Percentiles rank a stretch among this genome's conserved stretches.
Conservation (phyloP, 805 yeast genomes). For the Sporopachydermia lactativora region DNA sequence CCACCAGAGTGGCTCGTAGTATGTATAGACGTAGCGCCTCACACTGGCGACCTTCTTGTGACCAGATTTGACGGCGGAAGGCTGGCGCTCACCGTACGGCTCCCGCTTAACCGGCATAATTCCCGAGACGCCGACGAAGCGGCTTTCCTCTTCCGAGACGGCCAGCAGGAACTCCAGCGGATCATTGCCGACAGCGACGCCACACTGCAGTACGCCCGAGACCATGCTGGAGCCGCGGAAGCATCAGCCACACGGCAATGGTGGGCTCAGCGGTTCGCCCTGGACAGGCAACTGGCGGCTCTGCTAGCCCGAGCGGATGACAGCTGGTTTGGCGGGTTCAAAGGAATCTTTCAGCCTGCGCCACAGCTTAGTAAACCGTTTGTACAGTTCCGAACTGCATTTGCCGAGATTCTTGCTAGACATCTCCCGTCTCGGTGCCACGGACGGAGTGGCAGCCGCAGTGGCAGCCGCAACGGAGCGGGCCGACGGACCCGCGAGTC, state of each 20-base stretch:
- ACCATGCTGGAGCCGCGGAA: conserved; percentile 37
- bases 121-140: conserved; percentile 30
- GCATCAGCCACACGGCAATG: conserved; percentile 51
- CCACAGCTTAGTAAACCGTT: conserved; percentile 16
- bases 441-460: conserved; percentile 14
- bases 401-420: conserved; percentile 27
- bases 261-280: conserved; percentile 58
- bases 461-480: conserved; percentile 4
- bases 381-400: conserved; percentile 21
- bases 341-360: conserved; percentile 38
- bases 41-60: conserved; percentile 44
- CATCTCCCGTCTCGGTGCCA: conserved; percentile 34
- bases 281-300: conserved; percentile 41
- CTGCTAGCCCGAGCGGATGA: conserved; percentile 46
- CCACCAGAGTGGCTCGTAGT: conserved; percentile 46
- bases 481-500: conserved; percentile 2
- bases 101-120: conserved; percentile 44
- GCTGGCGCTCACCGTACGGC: conserved; percentile 33
- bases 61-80: conserved; percentile 25
- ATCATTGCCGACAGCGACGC: conserved; percentile 50
- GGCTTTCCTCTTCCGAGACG: conserved; percentile 29
- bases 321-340: conserved; percentile 69
- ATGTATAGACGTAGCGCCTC: conserved; percentile 43
- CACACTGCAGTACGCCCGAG: conserved; percentile 34
- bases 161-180: conserved; percentile 27